phyloP scores from a whole-genome alignment of 1,284 basidiomycete species.

The Rhodotorula sp. region DNA sequence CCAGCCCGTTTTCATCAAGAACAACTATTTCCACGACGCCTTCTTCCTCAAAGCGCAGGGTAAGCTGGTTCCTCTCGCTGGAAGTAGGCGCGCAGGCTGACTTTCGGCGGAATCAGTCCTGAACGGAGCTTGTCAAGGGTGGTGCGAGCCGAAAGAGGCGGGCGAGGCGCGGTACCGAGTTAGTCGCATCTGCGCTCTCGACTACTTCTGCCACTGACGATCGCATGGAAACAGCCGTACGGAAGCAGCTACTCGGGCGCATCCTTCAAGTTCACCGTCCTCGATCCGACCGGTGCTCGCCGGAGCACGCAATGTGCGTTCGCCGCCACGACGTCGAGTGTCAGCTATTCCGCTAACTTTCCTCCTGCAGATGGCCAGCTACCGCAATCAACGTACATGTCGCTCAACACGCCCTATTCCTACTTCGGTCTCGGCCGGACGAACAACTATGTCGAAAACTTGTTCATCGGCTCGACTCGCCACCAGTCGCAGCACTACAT shows the following conservation, averaged over 20 bases:
- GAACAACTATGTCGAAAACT: conserved; percentile 99
- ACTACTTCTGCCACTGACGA: conserved; percentile 58
- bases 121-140: conserved; percentile 85
- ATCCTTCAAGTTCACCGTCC: conserved; percentile 94
- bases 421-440: conserved; percentile 97
- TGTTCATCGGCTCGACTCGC: conserved; percentile 85
- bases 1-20: conserved; percentile 77
- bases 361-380: conserved; percentile 73
- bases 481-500: conserved; percentile 68
- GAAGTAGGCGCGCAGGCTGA: too few species aligned
- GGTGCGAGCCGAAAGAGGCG: conserved; percentile 66
- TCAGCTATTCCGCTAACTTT: background rate
- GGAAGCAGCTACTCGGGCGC: conserved; percentile 93
- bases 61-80: conserved; percentile 49
- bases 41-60: conserved; percentile 95
- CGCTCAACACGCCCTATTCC: conserved; percentile 84
- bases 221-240: conserved; percentile 65
- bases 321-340: too few species aligned
- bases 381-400: conserved; percentile 85
- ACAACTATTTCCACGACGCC: conserved; percentile 97
- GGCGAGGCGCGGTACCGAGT: conserved; percentile 52
- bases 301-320: conserved; percentile 79
- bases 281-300: conserved; percentile 85
- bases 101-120: conserved; percentile 60
- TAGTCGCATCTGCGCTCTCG: background rate